These are phyloP conservation scores for Cenchrus purpureus DNA, from an alignment of 176 grass and related monocot species.

Conservation along the genomic window DNA sequence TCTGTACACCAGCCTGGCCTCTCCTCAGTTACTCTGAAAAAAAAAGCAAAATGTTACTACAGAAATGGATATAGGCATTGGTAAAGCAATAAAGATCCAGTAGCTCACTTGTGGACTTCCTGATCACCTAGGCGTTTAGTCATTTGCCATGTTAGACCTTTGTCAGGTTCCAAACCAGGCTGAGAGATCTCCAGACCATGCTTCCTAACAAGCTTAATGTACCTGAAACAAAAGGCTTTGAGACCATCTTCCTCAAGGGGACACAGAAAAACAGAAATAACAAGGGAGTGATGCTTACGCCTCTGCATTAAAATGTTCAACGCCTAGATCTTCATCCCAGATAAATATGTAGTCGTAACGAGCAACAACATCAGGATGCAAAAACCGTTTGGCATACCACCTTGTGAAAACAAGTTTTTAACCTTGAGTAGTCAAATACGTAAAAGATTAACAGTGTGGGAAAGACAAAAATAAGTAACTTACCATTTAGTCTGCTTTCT, in stretches of 20 bases:
- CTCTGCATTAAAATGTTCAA: conserved; percentile 98
- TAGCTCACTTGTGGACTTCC: conserved; percentile 88
- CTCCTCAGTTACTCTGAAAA: conserved; percentile 81
- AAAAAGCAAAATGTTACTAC: conserved; percentile 32
- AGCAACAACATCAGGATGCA: conserved; percentile 89
- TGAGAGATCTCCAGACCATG: conserved; percentile 95
- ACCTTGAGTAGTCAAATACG: background rate
- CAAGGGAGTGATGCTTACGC: conserved; percentile 47
- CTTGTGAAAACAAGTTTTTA: conserved; percentile 44
- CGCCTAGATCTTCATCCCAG: conserved; percentile 98
- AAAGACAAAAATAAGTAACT: conserved; percentile 26
- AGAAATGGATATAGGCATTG: conserved; percentile 8
- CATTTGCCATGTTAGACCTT: conserved; percentile 95
- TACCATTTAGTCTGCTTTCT: conserved; percentile 95
- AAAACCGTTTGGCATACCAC: conserved; percentile 99
- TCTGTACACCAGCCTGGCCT: conserved; percentile 87
- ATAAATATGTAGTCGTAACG: conserved; percentile 98
- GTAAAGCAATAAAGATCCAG: conserved; percentile 24
- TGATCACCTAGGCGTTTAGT: conserved; percentile 75
- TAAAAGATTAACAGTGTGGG: background rate
- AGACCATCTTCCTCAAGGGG: conserved; percentile 10
- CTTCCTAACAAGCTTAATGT: conserved; percentile 87
- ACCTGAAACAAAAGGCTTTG: conserved; percentile 48
- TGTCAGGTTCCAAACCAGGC: conserved; percentile 89
- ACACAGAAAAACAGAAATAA: conserved; percentile 23